phyloP scores from a whole-genome alignment of 176 grass and related monocot genomes.

The Oryza meyeriana region DNA sequence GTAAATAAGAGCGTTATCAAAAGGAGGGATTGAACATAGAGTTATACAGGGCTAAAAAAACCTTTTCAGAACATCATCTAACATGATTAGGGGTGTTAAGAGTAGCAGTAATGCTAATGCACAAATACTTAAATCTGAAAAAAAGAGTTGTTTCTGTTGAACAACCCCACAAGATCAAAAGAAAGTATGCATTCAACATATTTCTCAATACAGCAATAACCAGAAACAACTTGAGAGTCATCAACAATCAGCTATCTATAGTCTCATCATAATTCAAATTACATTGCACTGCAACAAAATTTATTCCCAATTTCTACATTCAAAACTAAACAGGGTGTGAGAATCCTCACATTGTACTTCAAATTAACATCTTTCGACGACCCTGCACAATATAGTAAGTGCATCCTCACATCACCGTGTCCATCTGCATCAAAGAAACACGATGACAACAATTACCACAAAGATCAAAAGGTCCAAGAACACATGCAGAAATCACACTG shows the following conservation, averaged over 20 bases:
- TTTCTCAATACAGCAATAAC: constrained; percentile 17
- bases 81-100: not conserved
- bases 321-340: not conserved
- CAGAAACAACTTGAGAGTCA: no score
- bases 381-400: not conserved
- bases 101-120: not conserved
- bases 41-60: not conserved
- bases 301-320: not conserved
- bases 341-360: constrained; percentile 5
- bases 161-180: not conserved
- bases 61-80: not conserved
- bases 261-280: not conserved
- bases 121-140: not conserved
- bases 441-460: not conserved
- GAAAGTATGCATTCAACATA: not conserved
- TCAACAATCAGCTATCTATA: not conserved
- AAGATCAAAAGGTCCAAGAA: not conserved
- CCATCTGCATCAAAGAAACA: constrained; percentile 30
- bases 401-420: constrained; percentile 9
- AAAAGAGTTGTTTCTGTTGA: not conserved
- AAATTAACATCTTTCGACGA: not conserved
- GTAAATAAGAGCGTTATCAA: not conserved
- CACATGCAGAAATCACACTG: not conserved
- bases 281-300: not conserved
- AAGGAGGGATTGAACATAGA: not conserved